Evolutionary conservation across 257 asterid genomes (phyloP).

Genomic region (Lantana camara): DNA sequence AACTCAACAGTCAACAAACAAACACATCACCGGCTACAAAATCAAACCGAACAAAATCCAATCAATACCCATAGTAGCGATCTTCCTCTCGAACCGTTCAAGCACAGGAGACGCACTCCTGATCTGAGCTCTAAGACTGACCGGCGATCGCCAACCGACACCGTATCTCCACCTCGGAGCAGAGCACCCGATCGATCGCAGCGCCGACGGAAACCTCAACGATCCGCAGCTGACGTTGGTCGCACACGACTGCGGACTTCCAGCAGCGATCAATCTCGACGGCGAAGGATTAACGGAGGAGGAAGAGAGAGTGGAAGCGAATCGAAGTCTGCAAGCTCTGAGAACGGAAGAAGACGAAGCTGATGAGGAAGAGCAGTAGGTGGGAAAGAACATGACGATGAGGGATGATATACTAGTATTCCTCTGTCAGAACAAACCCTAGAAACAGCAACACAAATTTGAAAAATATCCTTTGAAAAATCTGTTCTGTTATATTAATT

Average conservation of each 20-base stretch:
- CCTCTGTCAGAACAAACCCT: constrained; percentile 7
- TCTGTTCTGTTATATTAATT: too few species aligned
- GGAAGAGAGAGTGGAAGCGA: constrained; percentile 40
- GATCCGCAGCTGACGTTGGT: constrained; percentile 33
- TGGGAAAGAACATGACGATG: constrained; percentile 44
- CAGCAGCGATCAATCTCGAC: constrained; percentile 7
- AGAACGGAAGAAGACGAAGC: constrained; percentile 35
- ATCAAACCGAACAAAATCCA: background rate
- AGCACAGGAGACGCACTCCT: constrained; percentile 48
- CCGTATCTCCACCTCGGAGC: constrained; percentile 55
- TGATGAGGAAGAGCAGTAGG: constrained; percentile 38
- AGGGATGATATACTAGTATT: background rate
- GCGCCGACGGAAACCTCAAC: constrained; percentile 27
- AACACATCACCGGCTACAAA: background rate
- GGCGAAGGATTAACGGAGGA: constrained; percentile 25
- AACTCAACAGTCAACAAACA: constrained; percentile 1
- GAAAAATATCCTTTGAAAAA: background rate
- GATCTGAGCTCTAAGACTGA: constrained; percentile 57
- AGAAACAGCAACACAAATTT: background rate
- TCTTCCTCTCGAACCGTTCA: constrained; percentile 50
- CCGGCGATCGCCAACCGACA: constrained; percentile 46
- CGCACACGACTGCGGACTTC: background rate
- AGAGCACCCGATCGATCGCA: constrained; percentile 39
- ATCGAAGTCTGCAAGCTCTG: constrained; percentile 46
- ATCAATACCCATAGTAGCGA: constrained; percentile 69